Base-by-base conservation (phyloP, 2,329 filamentous ascomycete genomes). In the Falciphora oryzae region DNA sequence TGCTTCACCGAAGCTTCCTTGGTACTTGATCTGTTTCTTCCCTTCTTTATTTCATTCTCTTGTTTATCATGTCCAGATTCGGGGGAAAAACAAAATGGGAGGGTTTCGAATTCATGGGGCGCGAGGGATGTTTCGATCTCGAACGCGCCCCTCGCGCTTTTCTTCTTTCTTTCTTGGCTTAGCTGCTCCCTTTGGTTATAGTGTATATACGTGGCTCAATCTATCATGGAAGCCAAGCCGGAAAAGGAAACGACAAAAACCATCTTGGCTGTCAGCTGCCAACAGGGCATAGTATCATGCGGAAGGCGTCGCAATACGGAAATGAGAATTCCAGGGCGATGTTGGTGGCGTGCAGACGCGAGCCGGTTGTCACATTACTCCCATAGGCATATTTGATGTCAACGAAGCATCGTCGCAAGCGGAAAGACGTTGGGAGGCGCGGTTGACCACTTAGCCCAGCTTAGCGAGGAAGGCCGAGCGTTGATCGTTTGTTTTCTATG, bases 1-100 rank as follows among this genome's bases (percentile, higher is more conserved):
- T 61, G 44, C 44, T 25, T 4, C 4, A n/a, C n/a, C 14, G 38
- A 44, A 53, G 11, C 11, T 10, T n/a, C 14, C 31, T 62, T 29
- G n/a, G 27, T 64, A 14, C 25, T 50, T 64, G 59, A 8, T 57
- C 50, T 57, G 18, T 66, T 60, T 60, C 31, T 60, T 60, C 5
- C 29, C 18, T 60, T 60, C 22, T 63, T 53, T 56, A 58, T 61
- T 65, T 64, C 29, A 13, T 28, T 31, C 27, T n/a, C 16, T 35
- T 62, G 62, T 50, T 14, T 25, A 35, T 53, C 62, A 32, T 62
- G 59, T 61, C 25, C 57, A n/a, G 44, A 22, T 25, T 25, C 4
- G 22, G 44, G 18, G 44, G n/a, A n/a, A 53, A 32, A 53, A 53
- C 44, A 53, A 53, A 53, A 53, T 18, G 44, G 44, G 44, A 22